Percentiles rank a stretch among this genome's conserved stretches.
Conservation (phyloP, 1,284 basidiomycete species). For the Hymenochaete sp. region DNA sequence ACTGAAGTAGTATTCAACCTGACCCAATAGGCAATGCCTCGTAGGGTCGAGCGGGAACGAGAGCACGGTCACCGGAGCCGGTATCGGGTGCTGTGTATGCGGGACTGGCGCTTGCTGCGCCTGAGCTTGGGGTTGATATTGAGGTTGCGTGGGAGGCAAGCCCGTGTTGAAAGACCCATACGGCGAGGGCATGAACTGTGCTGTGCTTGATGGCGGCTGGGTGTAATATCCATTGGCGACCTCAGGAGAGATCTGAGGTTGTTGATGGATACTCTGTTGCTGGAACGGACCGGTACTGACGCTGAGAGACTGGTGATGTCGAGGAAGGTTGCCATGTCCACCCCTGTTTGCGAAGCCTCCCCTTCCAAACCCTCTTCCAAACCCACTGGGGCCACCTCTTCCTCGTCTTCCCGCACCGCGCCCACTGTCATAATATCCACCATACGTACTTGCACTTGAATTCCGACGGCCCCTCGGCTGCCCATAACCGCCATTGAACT, state of each 20-base stretch:
- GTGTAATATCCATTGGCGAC: constrained; percentile 14
- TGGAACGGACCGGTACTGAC: constrained; percentile 12
- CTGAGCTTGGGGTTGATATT: constrained; percentile 15
- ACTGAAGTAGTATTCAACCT: constrained; percentile 86
- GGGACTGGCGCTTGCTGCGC: constrained; percentile 23
- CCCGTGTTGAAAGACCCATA: constrained; percentile 13
- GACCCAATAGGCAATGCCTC: constrained; percentile 61
- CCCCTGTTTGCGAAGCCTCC: constrained; percentile 23
- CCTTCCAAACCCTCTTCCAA: constrained; percentile 28
- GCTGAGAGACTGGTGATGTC: constrained; percentile 14
- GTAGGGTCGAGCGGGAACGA: constrained; percentile 56
- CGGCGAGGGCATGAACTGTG: constrained; percentile 13
- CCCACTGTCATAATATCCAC: constrained; percentile 20
- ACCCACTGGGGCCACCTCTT: constrained; percentile 21
- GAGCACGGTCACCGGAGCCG: constrained; percentile 48
- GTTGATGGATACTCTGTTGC: constrained; percentile 8
- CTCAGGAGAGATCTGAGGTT: constrained; percentile 9
- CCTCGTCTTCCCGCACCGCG: constrained; percentile 24
- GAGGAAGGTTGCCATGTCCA: constrained; percentile 5
- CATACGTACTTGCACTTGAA: constrained; percentile 5
- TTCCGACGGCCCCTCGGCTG: constrained; percentile 10
- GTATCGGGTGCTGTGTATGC: constrained; percentile 30
- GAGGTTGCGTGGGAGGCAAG: constrained; percentile 3
- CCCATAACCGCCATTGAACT: background rate
- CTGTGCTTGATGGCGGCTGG: constrained; percentile 6